These are phyloP conservation scores for Wickerhamomyces silvicola DNA, from an alignment of 805 yeast genomes.

Conservation along the genomic window DNA sequence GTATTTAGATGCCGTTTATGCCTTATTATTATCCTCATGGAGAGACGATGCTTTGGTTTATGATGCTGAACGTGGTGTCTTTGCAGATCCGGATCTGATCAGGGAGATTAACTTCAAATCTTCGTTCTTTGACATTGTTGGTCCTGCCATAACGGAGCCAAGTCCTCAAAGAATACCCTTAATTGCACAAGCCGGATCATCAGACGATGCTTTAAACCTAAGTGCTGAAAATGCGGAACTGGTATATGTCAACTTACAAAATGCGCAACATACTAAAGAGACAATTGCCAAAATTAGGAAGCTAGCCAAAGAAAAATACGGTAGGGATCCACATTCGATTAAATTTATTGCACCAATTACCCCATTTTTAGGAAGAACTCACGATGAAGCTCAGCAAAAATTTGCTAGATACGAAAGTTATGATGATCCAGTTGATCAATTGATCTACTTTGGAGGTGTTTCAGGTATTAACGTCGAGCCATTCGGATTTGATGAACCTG, in stretches of 20 bases:
- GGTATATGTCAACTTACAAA: slow-evolving; percentile 30
- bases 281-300: slow-evolving; percentile 26
- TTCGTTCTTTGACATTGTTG: slow-evolving; percentile 30
- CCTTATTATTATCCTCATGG: slow-evolving; percentile 35
- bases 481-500: slow-evolving; percentile 30
- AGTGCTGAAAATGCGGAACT: slow-evolving; percentile 38
- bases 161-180: slow-evolving; percentile 36
- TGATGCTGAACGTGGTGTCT: slow-evolving; percentile 23
- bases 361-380: slow-evolving; percentile 30
- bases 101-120: slow-evolving; percentile 32
- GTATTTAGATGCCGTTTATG: slow-evolving; percentile 31
- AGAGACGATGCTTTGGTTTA: slow-evolving; percentile 27
- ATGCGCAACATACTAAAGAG: slow-evolving; percentile 18
- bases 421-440: slow-evolving; percentile 32
- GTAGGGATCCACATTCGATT: slow-evolving; percentile 30
- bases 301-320: slow-evolving; percentile 25
- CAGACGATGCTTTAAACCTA: slow-evolving; percentile 30
- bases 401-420: slow-evolving; percentile 22
- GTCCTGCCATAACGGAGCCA: slow-evolving; percentile 33
- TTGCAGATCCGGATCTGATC: slow-evolving; percentile 27
- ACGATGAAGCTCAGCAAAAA: slow-evolving; percentile 32
- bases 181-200: slow-evolving; percentile 37
- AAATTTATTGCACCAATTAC: slow-evolving; percentile 31
- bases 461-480: slow-evolving; percentile 35
- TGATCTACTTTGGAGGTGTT: slow-evolving; percentile 39